Percentiles rank a stretch among this genome's conserved stretches.
Evolutionary conservation across 257 asterid species (phyloP).

Genomic region (Mitragyna speciosa): DNA sequence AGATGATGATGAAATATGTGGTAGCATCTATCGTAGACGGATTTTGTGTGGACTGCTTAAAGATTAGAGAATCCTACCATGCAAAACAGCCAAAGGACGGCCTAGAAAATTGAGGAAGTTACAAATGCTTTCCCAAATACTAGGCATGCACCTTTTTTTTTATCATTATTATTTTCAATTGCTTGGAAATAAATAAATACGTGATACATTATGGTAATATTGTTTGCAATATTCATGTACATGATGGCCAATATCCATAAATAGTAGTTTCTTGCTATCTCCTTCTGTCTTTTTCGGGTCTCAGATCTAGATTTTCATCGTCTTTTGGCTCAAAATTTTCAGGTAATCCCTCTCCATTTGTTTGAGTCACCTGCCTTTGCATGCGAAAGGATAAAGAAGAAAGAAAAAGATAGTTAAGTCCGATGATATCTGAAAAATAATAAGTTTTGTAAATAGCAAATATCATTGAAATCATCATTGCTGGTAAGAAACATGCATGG

Average conservation of each 20-base stretch:
- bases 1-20: not conserved
- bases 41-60: not conserved
- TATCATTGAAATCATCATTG: not conserved
- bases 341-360: not conserved
- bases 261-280: not conserved
- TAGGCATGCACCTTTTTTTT: no score
- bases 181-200: not conserved
- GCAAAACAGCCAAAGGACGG: not conserved
- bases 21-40: not conserved
- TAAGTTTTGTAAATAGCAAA: not conserved
- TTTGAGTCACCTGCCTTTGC: not conserved
- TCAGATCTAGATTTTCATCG: not conserved
- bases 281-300: not conserved
- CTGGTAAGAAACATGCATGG: not conserved
- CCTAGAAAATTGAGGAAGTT: constrained; percentile 3
- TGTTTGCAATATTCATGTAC: not conserved
- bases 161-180: no score
- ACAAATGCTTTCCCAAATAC: not conserved
- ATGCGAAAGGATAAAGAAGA: not conserved
- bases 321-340: not conserved
- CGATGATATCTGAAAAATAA: not conserved
- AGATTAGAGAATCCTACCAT: not conserved
- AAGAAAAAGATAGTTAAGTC: not conserved
- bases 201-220: not conserved
- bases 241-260: constrained; percentile 2